Base-by-base conservation (phyloP, 202 grass and related monocot species). In the Zoysia matrella region DNA sequence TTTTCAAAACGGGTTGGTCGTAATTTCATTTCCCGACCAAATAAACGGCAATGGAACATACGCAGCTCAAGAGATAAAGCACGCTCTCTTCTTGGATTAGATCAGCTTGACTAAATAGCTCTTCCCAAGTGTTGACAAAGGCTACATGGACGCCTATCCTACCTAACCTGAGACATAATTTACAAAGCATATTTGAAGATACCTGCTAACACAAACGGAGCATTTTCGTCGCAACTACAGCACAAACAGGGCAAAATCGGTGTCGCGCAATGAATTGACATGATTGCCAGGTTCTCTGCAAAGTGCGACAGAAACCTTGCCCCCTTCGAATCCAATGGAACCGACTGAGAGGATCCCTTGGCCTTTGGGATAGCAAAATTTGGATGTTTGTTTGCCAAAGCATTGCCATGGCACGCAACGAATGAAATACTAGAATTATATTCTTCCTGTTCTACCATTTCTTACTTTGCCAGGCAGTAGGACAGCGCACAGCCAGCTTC, bases 101-200 rank as follows among this genome's bases (percentile, higher is more conserved):
- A 55, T 15, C 53, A 14, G 3, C 11, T 55, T 15, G 13, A 56
- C 13, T 5, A 56, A 56, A n/a, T 4, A 56, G 14, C 14, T 14
- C 12, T 54, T 12, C 52, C 52, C n/a, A 6, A 58, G 15, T 16
- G n/a, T 8, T 6, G 7, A 60, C 57, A 36, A 54, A 61, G 7
- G 7, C 63, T 22, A 11, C 41, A 69, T 47, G 12, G 39, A 14
- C 0, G 43, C 16, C 65, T 70, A 48, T 30, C 48, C 52, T 30
- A 60, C 77, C 18, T 60, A 16, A 70, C 1, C 18, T 47, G 56
- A 13, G 40, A 10, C 42, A 69, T 80, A 80, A 44, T 47, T 69
- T 48, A 70, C 65, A 80, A 41, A 79, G 16, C 14, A 16, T 57
- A 47, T 14, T 60, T n/a, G 16, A 58, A 11, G 66, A 48, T 80